A percentile compares a stretch with the other conserved stretches of the same genome.
These are phyloP conservation scores for Penicillium longicatenatum DNA, from an alignment of 495 filamentous ascomycete genomes.

Conservation along the genomic window DNA sequence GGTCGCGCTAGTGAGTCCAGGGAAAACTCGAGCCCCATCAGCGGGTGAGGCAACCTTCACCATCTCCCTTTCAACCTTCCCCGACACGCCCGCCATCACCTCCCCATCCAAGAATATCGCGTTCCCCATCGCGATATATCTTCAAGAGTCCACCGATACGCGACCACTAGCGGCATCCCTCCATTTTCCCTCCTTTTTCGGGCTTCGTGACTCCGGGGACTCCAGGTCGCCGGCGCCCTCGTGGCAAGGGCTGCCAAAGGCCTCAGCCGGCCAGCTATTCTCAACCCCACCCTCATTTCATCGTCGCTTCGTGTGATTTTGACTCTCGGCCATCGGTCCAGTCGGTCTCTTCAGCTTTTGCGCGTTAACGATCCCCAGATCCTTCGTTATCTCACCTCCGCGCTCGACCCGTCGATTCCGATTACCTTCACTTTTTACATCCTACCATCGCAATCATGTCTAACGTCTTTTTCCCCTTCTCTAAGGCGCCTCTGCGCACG, in stretches of 20 bases:
- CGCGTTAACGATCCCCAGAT: conserved; percentile 21
- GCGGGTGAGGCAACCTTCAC: conserved; percentile 44
- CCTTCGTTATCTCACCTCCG: conserved; percentile 17
- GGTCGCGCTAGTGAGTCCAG: conserved; percentile 29
- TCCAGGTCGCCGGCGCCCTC: conserved; percentile 53
- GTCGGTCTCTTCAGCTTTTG: conserved; percentile 25
- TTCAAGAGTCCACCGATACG: conserved; percentile 27
- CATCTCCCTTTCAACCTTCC: conserved; percentile 47
- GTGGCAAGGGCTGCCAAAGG: conserved; percentile 58
- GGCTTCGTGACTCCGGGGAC: conserved; percentile 45
- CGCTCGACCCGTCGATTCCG: conserved; percentile 14
- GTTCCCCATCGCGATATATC: conserved; percentile 47
- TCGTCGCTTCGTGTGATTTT: conserved; percentile 31
- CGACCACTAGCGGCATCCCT: conserved; percentile 24
- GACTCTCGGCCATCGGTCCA: conserved; percentile 19
- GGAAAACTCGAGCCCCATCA: conserved; percentile 52
- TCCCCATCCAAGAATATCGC: conserved; percentile 42
- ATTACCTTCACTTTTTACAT: conserved; percentile 19
- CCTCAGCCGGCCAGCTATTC: conserved; percentile 50
- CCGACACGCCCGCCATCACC: conserved; percentile 37
- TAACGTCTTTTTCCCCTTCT: conserved; percentile 88
- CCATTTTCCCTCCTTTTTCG: conserved; percentile 34
- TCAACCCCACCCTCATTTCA: conserved; percentile 39
- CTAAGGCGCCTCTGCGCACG: conserved; percentile 91
- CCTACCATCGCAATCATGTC: conserved; percentile 66